phyloP scores from a whole-genome alignment of 2,329 filamentous ascomycete genomes.

The Botrytis elliptica region DNA sequence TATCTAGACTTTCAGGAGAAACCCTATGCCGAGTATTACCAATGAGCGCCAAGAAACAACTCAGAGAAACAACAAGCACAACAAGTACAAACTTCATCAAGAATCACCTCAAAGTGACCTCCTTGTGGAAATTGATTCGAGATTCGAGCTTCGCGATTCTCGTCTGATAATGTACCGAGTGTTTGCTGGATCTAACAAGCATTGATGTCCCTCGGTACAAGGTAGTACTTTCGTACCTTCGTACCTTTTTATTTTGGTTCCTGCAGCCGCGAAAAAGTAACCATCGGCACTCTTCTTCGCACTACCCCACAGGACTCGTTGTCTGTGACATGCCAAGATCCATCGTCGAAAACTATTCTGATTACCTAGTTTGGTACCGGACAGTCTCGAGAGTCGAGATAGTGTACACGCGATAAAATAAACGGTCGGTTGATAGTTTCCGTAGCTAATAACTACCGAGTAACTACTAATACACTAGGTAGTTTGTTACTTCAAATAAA shows the following conservation, averaged over 20 bases:
- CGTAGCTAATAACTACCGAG: not conserved
- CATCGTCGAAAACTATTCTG: not conserved
- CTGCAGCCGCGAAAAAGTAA: conserved; percentile 4
- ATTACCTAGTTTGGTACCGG: not conserved
- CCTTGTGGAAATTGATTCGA: not conserved
- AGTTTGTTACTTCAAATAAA: not conserved
- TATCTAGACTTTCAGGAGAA: not conserved
- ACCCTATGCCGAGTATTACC: not conserved
- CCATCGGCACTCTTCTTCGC: not conserved
- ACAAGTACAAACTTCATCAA: not conserved
- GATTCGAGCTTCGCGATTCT: not conserved
- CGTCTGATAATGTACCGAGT: not conserved
- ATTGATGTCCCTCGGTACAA: not conserved
- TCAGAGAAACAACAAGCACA: not conserved
- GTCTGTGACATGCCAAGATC: not conserved
- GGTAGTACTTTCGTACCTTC: not conserved
- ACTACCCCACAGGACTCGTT: not conserved
- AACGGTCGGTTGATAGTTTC: not conserved
- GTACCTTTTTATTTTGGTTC: not conserved
- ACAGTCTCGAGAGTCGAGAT: too few species aligned
- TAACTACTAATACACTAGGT: too few species aligned
- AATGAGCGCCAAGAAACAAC: not conserved
- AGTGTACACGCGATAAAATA: not conserved
- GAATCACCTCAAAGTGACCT: not conserved
- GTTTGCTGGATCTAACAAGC: not conserved